A percentile compares a stretch with the other conserved stretches of the same genome.
Evolutionary conservation across 345 rosid species (phyloP).

Genomic region (Pistacia integerrima): DNA sequence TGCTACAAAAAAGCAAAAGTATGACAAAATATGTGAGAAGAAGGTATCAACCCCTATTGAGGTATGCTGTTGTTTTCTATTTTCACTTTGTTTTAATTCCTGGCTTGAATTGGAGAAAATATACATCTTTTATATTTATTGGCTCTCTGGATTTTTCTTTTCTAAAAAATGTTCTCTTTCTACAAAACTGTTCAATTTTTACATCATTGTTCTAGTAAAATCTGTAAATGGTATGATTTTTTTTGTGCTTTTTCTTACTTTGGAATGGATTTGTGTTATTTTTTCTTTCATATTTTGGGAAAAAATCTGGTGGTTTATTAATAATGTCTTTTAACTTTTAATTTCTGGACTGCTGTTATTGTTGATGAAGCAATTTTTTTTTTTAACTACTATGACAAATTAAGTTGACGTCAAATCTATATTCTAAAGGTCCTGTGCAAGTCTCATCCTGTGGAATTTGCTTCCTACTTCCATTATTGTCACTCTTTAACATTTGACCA

Average conservation of each 20-base stretch:
- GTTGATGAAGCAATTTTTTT: background rate
- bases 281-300: background rate
- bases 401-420: constrained; percentile 4
- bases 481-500: constrained; percentile 81
- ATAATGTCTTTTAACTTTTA: background rate
- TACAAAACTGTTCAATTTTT: background rate
- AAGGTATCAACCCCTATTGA: constrained; percentile 90
- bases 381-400: background rate
- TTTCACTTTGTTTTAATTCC: background rate
- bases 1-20: constrained; percentile 85
- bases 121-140: background rate
- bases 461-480: constrained; percentile 85
- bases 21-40: constrained; percentile 88
- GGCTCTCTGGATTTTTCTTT: background rate
- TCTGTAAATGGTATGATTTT: background rate
- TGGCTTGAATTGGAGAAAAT: background rate
- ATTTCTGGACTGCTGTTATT: background rate
- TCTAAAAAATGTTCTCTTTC: no score
- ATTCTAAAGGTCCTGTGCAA: constrained; percentile 70
- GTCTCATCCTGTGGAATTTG: constrained; percentile 66
- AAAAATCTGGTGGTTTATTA: background rate
- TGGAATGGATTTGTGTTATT: background rate
- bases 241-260: constrained; percentile 11
- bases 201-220: background rate
- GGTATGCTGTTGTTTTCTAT: constrained; percentile 39